Evolutionary conservation across 148 eudicot species (phyloP).

Genomic region (Fallopia convolvulus): DNA sequence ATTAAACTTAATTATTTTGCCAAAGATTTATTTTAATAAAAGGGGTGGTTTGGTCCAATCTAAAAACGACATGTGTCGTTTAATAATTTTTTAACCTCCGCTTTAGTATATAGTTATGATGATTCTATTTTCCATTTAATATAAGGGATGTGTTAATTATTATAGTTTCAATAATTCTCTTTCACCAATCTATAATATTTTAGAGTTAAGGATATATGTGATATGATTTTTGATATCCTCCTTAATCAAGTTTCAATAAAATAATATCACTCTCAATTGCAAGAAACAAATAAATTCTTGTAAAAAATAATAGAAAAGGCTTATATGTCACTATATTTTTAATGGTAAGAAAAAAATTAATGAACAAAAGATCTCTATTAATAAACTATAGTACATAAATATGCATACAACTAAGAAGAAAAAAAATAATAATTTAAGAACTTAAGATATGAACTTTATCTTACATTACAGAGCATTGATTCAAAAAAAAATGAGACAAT

Average conservation of each 20-base stretch:
- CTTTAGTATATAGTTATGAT: too few species aligned
- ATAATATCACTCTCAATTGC: background rate
- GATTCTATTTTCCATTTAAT: background rate
- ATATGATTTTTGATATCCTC: background rate
- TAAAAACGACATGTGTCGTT: too few species aligned
- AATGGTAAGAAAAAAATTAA: background rate
- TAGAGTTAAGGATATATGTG: too few species aligned
- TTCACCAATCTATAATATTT: too few species aligned
- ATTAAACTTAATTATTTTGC: too few species aligned
- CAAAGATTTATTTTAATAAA: too few species aligned
- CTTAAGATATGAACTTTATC: background rate
- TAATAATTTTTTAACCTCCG: too few species aligned
- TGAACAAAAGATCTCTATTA: background rate
- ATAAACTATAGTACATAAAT: background rate
- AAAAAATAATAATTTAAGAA: background rate
- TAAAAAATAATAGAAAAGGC: background rate
- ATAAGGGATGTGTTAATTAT: background rate
- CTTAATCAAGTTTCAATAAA: background rate
- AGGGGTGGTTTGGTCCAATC: too few species aligned
- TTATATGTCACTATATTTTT: background rate
- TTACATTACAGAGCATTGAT: too few species aligned
- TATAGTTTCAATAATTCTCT: background rate
- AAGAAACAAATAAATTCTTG: too few species aligned
- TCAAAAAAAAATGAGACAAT: too few species aligned
- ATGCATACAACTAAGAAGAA: background rate